Base-by-base conservation (phyloP, 2,329 filamentous ascomycete species). In the Curvularia sp. region DNA sequence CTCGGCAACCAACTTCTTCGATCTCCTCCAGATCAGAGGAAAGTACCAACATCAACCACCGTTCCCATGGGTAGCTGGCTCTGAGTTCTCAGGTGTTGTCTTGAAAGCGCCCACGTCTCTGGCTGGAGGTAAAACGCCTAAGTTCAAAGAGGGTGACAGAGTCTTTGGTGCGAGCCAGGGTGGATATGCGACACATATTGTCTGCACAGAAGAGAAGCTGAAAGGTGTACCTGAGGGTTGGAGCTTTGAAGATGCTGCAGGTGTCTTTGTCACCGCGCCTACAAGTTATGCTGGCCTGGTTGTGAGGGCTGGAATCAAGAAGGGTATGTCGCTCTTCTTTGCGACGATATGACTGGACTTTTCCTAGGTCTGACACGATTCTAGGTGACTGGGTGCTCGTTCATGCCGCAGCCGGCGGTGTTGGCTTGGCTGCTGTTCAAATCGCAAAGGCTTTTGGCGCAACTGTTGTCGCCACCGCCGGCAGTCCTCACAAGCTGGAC, bases 31-130 rank as follows among this genome's bases (percentile, higher is more conserved):
- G 75, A 92, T 97, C 73, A 89, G 92, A 73, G 94, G 94, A 56
- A 96, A 96, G 85, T 98, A 98, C 80, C 94, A 98, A 75, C 85
- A 92, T 75, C 93, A 97, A 71, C 93, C 93, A 0, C 87, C 90
- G 0, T 88, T 97, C 49, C 93, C 93, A 31, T 97, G 93, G 93
- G 81, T 94, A 49, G 87, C 92, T 0, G 94, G 94, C 60, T 86
- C 86, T 72, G 94, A 98, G 75, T 98, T 97, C 80, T 87, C 91
- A 24, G 94, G 94, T 64, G 83, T 88, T 5, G 82, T 98, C 65
- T 76, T 93, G 49, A 83, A 89, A 48, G 83, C 86, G 0, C 93
- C 92, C 0, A 81, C 82, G 1, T 71, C 76, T 3, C 69, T 79
- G 3, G 72, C 78, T 49, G 79, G 79, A 44, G 66, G 77, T 77